phyloP scores from a whole-genome alignment of 345 rosid genomes.

The Eutrema yunnanense region DNA sequence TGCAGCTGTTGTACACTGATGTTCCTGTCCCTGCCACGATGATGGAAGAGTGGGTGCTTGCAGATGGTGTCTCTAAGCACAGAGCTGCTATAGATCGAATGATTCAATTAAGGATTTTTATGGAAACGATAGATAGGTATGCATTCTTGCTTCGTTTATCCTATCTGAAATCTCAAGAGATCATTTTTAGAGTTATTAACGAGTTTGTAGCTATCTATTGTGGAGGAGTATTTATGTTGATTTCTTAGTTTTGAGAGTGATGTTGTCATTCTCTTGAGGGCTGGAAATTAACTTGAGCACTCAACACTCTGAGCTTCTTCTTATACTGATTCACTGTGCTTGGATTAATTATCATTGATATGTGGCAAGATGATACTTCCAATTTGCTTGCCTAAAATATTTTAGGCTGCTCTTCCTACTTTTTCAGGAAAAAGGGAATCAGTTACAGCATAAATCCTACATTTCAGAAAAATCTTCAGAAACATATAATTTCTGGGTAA shows the following conservation, averaged over 20 bases:
- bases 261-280: not conserved
- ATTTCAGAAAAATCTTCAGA: slow-evolving; percentile 72
- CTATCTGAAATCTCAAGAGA: not conserved
- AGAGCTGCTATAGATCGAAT: slow-evolving; percentile 72
- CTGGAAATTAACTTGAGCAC: not conserved
- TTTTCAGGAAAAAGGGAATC: slow-evolving; percentile 61
- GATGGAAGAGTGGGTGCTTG: slow-evolving; percentile 75
- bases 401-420: not conserved
- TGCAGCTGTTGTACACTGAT: slow-evolving; percentile 57
- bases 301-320: not conserved
- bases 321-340: not conserved
- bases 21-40: slow-evolving; percentile 43
- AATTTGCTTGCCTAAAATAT: not conserved
- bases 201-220: not conserved
- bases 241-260: not conserved
- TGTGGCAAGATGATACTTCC: not conserved
- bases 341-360: not conserved
- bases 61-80: slow-evolving; percentile 73
- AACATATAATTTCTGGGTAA: slow-evolving; percentile 71
- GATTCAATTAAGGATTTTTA: slow-evolving; percentile 62
- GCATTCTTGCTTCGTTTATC: not conserved
- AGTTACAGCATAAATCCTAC: slow-evolving; percentile 64
- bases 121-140: slow-evolving; percentile 51
- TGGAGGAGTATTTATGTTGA: not conserved
- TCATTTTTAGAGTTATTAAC: not conserved